Base-by-base conservation (phyloP, 495 filamentous ascomycete genomes). In the Jackrogersella multiformis region DNA sequence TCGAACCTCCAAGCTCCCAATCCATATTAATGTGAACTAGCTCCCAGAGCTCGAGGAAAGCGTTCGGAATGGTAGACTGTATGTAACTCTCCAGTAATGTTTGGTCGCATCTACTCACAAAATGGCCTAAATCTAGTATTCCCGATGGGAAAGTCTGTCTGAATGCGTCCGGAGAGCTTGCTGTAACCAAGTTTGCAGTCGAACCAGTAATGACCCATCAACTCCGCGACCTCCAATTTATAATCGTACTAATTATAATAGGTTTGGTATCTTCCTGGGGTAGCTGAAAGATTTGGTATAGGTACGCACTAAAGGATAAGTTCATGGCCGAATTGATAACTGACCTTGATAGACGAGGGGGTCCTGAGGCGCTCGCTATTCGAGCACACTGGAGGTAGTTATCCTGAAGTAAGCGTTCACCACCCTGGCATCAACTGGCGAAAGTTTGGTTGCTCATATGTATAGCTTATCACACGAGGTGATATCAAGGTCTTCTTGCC, bases 401-500 rank as follows among this genome's bases (percentile, higher is more conserved):
- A 93, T 78, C 93, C 93, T 3, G 92, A 93, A 76, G 81, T 82
- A 70, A 64, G 64, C 68, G 15, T n/a, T n/a, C 23, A 49, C 30
- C 48, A 51, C 32, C 13, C 18, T 16, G 13, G 15, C 30, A 39
- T 23, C 45, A 61, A 67, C 68, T 73, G 65, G 76, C 42, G 30
- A 32, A 46, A 23, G 8, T 54, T 66, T 75, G 30, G 73, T 49
- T 18, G n/a, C 16, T 53, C 23, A 41, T 39, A 70, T 36, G 35
- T 48, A 66, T 61, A 89, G 80, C 83, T 97, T 61, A 96, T 97
- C 74, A 99, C 95, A 15, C 86, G 95, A 48, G 87, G 87, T 8
- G 95, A 99, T 74, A 91, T 99, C 80, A 97, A 99, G 77, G 78
- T 97, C 39, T 99, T 98, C 80, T 80, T 99, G 46, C 95, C 95